Conservation (phyloP, 2,329 filamentous ascomycete genomes). For the Paracoccidioides lutzii region DNA sequence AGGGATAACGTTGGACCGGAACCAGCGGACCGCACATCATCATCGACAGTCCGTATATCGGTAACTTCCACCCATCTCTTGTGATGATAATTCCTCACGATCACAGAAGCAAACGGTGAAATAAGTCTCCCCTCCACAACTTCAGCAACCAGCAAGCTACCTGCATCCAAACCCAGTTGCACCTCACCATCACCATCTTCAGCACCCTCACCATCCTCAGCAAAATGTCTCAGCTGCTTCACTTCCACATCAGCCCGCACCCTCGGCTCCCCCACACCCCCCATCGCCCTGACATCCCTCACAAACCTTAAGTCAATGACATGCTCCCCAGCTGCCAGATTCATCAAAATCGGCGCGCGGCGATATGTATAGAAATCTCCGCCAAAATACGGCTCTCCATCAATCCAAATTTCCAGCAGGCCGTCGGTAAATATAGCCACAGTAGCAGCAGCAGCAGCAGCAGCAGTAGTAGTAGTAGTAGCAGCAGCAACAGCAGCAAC, state of each 20-base stretch:
- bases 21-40: constrained; percentile 1
- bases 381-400: constrained; percentile 41
- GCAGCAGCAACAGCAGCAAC: too few relatives aligned
- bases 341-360: constrained; percentile 38
- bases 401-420: constrained; percentile 42
- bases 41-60: constrained; percentile 11
- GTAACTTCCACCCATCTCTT: constrained; percentile 11
- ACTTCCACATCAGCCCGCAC: constrained; percentile 32
- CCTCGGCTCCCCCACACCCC: constrained; percentile 36
- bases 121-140: constrained; percentile 37
- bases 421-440: constrained; percentile 36
- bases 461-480: too few relatives aligned
- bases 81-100: constrained; percentile 35
- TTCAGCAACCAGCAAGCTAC: constrained; percentile 38
- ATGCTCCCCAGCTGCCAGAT: constrained; percentile 39
- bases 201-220: background rate
- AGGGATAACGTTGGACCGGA: background rate
- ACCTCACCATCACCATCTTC: constrained; percentile 1
- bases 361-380: constrained; percentile 44
- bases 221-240: constrained; percentile 11
- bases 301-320: constrained; percentile 40
- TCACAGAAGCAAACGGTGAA: constrained; percentile 37
- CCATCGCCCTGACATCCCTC: constrained; percentile 45
- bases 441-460: background rate
- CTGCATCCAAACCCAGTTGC: constrained; percentile 19